phyloP scores from a whole-genome alignment of 2,329 filamentous ascomycete species.

The Colletotrichum eremochloae region DNA sequence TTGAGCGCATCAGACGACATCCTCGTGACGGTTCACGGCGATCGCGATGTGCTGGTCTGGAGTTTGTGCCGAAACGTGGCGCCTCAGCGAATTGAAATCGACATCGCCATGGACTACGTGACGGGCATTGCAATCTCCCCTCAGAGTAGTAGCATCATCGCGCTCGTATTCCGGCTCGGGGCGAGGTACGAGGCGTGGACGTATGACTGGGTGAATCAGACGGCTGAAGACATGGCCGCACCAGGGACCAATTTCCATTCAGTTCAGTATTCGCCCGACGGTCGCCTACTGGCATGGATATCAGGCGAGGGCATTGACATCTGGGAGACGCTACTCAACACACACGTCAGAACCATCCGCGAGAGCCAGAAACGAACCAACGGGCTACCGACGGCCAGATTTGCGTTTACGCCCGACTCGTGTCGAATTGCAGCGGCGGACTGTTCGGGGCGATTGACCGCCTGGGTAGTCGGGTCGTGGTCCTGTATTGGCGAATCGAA shows the following conservation, averaged over 20 bases:
- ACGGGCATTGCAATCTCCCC: conserved; percentile 33
- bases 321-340: conserved; percentile 34
- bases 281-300: conserved; percentile 21
- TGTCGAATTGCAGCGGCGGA: conserved; percentile 16
- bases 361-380: conserved; percentile 11
- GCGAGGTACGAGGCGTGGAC: conserved; percentile 17
- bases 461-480: conserved; percentile 21
- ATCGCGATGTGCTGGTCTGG: conserved; percentile 28
- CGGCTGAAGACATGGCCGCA: conserved; percentile 3
- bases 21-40: conserved; percentile 30
- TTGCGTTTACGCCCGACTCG: conserved; percentile 30
- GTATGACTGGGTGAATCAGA: conserved; percentile 13
- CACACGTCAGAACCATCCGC: conserved; percentile 17
- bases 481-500: conserved; percentile 19
- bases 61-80: conserved; percentile 11
- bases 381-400: conserved; percentile 5
- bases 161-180: conserved; percentile 4
- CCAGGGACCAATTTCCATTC: conserved; percentile 22
- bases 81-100: conserved; percentile 16
- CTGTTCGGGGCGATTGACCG: conserved; percentile 15
- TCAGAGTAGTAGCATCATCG: not conserved
- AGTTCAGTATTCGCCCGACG: conserved; percentile 30
- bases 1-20: conserved; percentile 7
- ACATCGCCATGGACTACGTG: conserved; percentile 25
- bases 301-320: conserved; percentile 21